Evolutionary conservation across 768 basidiomycete genomes (phyloP).

Genomic region (Kwoniella sp.): DNA sequence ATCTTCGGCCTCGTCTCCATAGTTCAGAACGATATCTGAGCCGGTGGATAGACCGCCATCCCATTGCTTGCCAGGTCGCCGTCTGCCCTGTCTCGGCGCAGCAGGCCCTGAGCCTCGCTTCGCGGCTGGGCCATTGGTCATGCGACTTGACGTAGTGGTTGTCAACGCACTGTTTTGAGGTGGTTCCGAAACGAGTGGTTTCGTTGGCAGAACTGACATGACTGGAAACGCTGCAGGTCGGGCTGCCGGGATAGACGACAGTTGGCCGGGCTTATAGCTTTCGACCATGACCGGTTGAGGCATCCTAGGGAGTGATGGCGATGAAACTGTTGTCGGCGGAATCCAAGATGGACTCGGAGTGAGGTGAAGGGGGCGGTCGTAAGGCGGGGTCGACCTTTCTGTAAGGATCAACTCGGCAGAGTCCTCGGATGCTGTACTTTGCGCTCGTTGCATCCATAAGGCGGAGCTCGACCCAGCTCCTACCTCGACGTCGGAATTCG

Average conservation of each 20-base stretch:
- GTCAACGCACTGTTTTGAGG: no score
- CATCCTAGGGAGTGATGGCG: neutral
- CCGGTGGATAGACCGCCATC: neutral
- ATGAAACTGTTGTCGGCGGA: neutral
- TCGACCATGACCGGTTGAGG: conserved; percentile 14
- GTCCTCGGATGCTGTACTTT: conserved; percentile 19
- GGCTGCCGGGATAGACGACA: no score
- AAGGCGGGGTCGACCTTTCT: conserved; percentile 11
- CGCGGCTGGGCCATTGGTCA: no score
- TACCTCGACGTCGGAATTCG: conserved; percentile 23
- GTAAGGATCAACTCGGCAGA: conserved; percentile 12
- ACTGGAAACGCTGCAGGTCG: no score
- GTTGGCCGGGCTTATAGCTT: conserved; percentile 14
- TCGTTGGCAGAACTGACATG: no score
- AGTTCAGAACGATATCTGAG: conserved; percentile 6
- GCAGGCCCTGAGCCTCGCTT: no score
- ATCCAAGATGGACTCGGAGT: conserved; percentile 12
- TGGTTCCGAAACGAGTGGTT: no score
- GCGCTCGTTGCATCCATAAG: conserved; percentile 1
- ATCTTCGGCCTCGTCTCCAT: neutral
- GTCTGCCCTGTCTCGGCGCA: neutral
- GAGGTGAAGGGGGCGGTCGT: neutral
- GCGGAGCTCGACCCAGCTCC: neutral
- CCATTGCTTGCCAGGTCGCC: neutral
- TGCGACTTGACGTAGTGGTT: no score